Evolutionary conservation across 2,329 filamentous ascomycete genomes (phyloP), one percentile per base, ranked within the genome.

Genomic region (Colletotrichum australisinense): DNA sequence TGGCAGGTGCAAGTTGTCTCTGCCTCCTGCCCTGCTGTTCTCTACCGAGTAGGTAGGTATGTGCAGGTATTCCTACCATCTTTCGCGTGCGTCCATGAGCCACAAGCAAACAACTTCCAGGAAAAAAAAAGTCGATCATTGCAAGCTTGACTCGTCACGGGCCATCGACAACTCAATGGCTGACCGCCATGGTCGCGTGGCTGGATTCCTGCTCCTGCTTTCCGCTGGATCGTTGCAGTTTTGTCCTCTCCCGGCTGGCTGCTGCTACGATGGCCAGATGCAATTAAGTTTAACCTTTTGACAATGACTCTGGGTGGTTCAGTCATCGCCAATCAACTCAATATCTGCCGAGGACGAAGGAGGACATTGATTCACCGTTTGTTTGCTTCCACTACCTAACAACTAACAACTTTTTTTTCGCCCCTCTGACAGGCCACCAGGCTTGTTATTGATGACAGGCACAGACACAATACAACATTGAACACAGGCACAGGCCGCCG

Each of bases 221-320:
- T 49, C 32, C 32, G 4, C 32, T 35, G 32, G 42, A 49, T 49
- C 42, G 42, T 49, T 22, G 16, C 3, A 11, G 38, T 14, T 30
- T 24, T 62, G 66, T 59, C 63, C 56, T 6, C n/a, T 28, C 35
- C 28, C 32, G 46, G 67, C 60, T 67, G 55, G 67, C 30, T 58
- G 38, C 38, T 38, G 42, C 35, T 46, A 24, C 53, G 28, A 66
- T 55, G 38, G 60, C 28, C 62, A 9, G 63, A 55, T 55, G 24
- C 30, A 32, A 32, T 26, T 30, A n/a, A 32, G 56, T 67, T 53
- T 55, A 63, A 32, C 42, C 53, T 49, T 49, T 22, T 49, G 42
- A 49, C 42, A 7, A 49, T 62, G 22, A 32, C 35, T 42, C 16
- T 11, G 8, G 22, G 19, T 59, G 38, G 35, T 11, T 16, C 35